Evolutionary conservation across 2,329 filamentous ascomycete genomes (phyloP).

Genomic region (Hypoxylon sp.): DNA sequence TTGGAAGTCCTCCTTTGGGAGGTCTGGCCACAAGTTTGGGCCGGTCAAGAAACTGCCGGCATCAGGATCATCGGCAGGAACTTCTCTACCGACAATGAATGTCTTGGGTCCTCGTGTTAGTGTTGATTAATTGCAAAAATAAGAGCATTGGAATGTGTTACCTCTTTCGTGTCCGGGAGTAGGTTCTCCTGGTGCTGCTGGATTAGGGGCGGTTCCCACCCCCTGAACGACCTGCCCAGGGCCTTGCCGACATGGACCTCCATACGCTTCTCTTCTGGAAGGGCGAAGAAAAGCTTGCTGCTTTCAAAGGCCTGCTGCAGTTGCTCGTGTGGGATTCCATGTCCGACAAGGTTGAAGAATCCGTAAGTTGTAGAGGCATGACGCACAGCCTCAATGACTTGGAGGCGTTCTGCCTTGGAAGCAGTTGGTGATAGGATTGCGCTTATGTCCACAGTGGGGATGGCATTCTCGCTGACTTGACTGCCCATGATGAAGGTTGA

Average conservation of each 20-base stretch:
- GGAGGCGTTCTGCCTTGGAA: not conserved
- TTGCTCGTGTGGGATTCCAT: constrained; percentile 48
- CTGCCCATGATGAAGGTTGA: not conserved
- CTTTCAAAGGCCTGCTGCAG: constrained; percentile 42
- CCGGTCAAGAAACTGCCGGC: not conserved
- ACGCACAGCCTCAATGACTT: not conserved
- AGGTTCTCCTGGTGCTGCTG: not conserved
- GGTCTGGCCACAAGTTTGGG: not conserved
- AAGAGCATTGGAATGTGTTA: not conserved
- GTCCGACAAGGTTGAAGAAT: constrained; percentile 53
- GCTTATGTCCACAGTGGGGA: constrained; percentile 1
- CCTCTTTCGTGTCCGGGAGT: not conserved
- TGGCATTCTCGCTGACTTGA: not conserved
- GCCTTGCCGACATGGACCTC: not conserved
- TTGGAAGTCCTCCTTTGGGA: not conserved
- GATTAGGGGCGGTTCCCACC: not conserved
- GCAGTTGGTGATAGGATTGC: not conserved
- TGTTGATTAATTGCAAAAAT: not conserved
- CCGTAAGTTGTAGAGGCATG: constrained; percentile 28
- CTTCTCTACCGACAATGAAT: not conserved
- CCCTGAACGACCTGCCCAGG: not conserved
- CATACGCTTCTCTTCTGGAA: not conserved
- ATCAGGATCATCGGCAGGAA: not conserved
- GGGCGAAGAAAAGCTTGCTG: constrained; percentile 46
- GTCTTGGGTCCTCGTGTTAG: not conserved